Base-by-base conservation (phyloP, 1,284 basidiomycete species). In the Crucibulum cyathiforme region DNA sequence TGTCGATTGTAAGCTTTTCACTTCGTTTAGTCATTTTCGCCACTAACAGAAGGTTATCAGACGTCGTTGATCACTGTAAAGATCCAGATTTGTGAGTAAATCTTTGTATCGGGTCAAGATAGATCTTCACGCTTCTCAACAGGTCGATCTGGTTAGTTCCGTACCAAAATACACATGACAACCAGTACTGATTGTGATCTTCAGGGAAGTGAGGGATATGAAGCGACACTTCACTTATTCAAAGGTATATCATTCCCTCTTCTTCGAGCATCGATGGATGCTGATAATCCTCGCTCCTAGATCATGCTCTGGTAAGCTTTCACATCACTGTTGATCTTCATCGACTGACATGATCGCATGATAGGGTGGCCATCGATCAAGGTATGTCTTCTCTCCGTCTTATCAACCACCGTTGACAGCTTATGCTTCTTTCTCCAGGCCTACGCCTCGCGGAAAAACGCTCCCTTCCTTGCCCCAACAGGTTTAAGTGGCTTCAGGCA, bases 401-500 rank as follows among this genome's bases (percentile, higher is more conserved):
- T 31, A 10, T 36, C 19, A 5, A 7, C 19, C 38, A 46, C 15
- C 43, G n/a, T 12, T 36, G 15, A 17, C 15, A 7, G 36, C 34
- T 38, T 19, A 49, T 15, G 24, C 39, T 4, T 43, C 12, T 39
- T 7, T 41, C 8, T 10, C 35, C 2, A 90, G 90, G 94, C 3
- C 82, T 98, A 5, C 91, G 95, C 13, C 83, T 98, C 17, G 93
- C 94, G 3, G 94, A 97, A 38, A 98, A 98, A 75, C 87, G 95
- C 24, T 92, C 90, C 1, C 77, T 93, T 9, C 90, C 91, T 13
- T 93, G 90, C 70, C 90, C 90, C 0, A 84, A 82, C 36, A 86
- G 90, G 13, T 74, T 76, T 53, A 83, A 87, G 60, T 98, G 95
- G 95, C 73, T 90, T 13, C 78, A 78, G 5, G 86, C 89, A 5